Percentiles rank a stretch among this genome's conserved stretches.
Evolutionary conservation across 2,329 filamentous ascomycete genomes (phyloP).

Genomic region (Colletotrichum higginsianum): DNA sequence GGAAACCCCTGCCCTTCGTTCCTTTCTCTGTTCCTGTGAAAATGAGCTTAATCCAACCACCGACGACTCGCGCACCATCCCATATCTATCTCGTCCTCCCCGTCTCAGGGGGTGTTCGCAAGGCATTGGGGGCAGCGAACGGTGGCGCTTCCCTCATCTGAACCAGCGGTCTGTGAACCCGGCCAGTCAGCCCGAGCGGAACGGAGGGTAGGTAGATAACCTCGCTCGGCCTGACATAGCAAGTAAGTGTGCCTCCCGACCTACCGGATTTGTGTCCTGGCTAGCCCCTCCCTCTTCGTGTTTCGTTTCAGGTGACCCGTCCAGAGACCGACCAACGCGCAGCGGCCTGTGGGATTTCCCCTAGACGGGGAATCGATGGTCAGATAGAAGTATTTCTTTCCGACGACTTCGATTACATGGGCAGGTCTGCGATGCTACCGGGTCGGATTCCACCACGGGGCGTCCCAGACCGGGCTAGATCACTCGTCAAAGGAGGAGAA

Average conservation of each 20-base stretch:
- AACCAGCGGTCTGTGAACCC: slow-evolving; percentile 6
- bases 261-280: no score
- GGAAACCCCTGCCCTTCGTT: no score
- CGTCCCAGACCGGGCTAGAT: background rate
- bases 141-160: background rate
- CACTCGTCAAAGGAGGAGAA: background rate
- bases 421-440: background rate
- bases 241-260: no score
- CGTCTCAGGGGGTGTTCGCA: background rate
- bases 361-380: no score
- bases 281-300: background rate
- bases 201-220: background rate
- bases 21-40: background rate
- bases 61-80: background rate
- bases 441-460: background rate
- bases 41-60: background rate
- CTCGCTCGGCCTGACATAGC: no score
- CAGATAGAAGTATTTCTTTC: no score
- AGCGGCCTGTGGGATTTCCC: no score
- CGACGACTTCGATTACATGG: no score
- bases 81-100: background rate
- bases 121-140: background rate
- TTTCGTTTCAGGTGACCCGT: background rate
- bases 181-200: background rate
- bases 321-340: no score